phyloP scores from a whole-genome alignment of 2,329 filamentous ascomycete genomes.

The Epichloe glyceriae region DNA sequence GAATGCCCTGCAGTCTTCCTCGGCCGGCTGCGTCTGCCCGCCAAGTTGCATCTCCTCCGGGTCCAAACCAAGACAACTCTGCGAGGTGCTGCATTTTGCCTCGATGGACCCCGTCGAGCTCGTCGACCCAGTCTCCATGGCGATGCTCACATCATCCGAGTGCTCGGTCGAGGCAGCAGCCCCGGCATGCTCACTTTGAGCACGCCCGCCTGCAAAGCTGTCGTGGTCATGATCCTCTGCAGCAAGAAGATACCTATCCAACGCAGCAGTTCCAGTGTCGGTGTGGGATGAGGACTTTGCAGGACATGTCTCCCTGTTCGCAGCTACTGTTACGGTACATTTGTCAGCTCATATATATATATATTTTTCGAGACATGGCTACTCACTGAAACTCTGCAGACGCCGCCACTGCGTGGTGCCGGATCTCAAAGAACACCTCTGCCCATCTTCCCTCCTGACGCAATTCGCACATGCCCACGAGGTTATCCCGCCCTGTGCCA shows the following conservation, averaged over 20 bases:
- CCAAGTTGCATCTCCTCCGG: too few relatives aligned
- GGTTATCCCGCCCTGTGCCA: neutral
- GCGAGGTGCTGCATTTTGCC: neutral
- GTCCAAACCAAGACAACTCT: neutral
- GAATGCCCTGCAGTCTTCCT: too few relatives aligned
- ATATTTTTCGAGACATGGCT: too few relatives aligned
- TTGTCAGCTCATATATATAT: too few relatives aligned
- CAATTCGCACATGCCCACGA: conserved; percentile 4
- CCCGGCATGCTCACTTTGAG: too few relatives aligned
- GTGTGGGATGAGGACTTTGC: too few relatives aligned
- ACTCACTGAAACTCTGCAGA: too few relatives aligned
- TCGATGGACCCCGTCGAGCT: neutral
- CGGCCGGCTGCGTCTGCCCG: too few relatives aligned
- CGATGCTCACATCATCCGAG: neutral
- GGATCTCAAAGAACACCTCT: neutral
- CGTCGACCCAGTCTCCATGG: neutral
- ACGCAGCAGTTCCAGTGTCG: neutral
- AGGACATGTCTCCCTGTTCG: too few relatives aligned
- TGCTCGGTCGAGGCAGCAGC: neutral
- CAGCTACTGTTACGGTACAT: too few relatives aligned
- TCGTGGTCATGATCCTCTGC: neutral
- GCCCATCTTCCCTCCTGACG: neutral
- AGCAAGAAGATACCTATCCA: neutral
- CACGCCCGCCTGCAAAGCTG: too few relatives aligned
- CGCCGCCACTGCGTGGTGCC: neutral